These are phyloP conservation scores for Curvularia spicifera DNA, from an alignment of 2,329 filamentous ascomycete genomes.

Conservation along the genomic window DNA sequence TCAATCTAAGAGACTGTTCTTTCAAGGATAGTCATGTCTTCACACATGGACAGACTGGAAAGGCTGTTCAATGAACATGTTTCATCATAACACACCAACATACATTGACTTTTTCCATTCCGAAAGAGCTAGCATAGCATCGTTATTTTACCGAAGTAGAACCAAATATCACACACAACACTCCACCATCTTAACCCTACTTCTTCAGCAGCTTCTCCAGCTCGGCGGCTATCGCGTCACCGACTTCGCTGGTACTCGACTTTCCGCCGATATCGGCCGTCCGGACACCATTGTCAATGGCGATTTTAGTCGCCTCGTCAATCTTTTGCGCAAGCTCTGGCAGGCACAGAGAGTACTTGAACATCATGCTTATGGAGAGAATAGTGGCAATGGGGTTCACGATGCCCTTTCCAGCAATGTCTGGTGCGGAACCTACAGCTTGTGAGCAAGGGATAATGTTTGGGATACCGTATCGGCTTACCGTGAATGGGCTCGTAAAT, in stretches of 20 bases:
- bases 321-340: constrained; percentile 78
- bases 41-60: too few species aligned
- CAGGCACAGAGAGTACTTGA: constrained; percentile 87
- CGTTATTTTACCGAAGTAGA: background rate
- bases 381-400: constrained; percentile 94
- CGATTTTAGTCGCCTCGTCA: constrained; percentile 79
- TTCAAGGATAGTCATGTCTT: too few species aligned
- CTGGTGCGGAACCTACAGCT: constrained; percentile 76
- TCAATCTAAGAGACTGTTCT: too few species aligned
- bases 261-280: constrained; percentile 87
- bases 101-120: background rate
- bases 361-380: constrained; percentile 92
- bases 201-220: constrained; percentile 68
- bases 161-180: background rate
- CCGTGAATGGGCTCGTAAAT: constrained; percentile 99
- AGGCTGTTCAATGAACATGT: too few species aligned
- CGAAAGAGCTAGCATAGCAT: background rate
- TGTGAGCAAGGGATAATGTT: constrained; percentile 19
- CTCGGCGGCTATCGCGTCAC: constrained; percentile 80
- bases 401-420: constrained; percentile 89
- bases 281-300: constrained; percentile 77
- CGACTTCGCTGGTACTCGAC: constrained; percentile 76
- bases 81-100: too few species aligned
- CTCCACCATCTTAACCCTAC: constrained; percentile 20
- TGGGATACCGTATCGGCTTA: constrained; percentile 51